Percentiles rank a stretch among this genome's conserved stretches.
These are phyloP conservation scores for Panicum virgatum DNA, from an alignment of 202 grass and related monocot genomes.

Conservation along the genomic window DNA sequence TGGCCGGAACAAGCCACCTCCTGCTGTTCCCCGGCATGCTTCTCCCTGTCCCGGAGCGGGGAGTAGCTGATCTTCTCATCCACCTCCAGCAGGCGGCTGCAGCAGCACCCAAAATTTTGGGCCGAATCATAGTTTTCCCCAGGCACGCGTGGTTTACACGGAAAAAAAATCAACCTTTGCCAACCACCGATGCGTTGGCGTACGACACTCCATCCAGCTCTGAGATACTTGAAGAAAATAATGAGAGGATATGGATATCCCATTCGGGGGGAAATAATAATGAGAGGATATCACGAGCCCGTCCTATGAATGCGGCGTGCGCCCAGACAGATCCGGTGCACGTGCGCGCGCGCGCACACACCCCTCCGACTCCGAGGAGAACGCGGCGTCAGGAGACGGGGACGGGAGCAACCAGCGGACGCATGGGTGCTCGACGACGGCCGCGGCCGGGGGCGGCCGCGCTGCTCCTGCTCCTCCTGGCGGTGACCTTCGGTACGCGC, in stretches of 20 bases:
- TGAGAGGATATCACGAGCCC: neutral
- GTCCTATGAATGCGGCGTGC: neutral
- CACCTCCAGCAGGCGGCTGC: neutral
- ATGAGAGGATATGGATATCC: neutral
- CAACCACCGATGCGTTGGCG: neutral
- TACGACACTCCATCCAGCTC: neutral
- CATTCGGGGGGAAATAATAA: neutral
- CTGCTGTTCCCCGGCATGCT: neutral
- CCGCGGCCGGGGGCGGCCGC: neutral
- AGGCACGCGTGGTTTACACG: neutral
- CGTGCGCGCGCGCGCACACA: too few species aligned
- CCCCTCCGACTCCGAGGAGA: neutral
- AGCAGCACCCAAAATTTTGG: neutral
- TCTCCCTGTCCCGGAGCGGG: neutral
- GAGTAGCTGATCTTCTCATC: neutral
- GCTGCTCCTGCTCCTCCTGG: conserved; percentile 29
- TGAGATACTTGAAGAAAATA: neutral
- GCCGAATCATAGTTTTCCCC: neutral
- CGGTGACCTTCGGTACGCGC: conserved; percentile 4
- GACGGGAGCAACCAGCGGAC: neutral
- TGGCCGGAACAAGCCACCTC: neutral
- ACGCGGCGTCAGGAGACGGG: neutral
- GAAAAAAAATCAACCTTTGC: neutral
- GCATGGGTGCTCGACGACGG: conserved; percentile 12
- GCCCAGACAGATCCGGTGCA: neutral